Evolutionary conservation across 2,329 filamentous ascomycete species (phyloP), one percentile per base, ranked within the genome.

Genomic region (Alternaria arbusti): DNA sequence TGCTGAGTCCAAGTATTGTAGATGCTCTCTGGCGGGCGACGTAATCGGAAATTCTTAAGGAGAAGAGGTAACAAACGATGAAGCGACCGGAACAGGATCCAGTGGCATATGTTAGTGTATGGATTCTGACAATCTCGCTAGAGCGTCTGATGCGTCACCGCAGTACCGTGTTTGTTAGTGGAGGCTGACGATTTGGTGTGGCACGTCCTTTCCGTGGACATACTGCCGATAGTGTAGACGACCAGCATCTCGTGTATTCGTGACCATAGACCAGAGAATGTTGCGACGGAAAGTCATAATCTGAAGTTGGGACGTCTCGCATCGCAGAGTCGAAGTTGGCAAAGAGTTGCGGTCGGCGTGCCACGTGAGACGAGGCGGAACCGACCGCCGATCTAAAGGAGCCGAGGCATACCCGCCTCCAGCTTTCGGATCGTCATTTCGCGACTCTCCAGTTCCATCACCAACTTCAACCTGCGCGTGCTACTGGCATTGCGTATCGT

Each of bases 391-490:
- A 64, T 32, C 40, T 25, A 43, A 55, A 55, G 57, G 58, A 65
- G 63, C 61, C 66, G 64, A 61, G 66, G 68, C 68, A 65, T 64
- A 59, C 63, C 63, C 61, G 62, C 58, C 64, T 64, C 61, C 65
- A 60, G 52, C 61, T 54, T 59, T 66, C 60, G 59, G 49, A 60
- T 65, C 57, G 63, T 59, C 59, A 59, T 62, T 43, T 64, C 62
- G 61, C 69, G 60, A 63, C 64, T 59, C 55, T 61, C 63, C 49
- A 63, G 54, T 54, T 63, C 54, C 58, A 50, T 63, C 59, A 57
- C 49, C 60, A 60, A 40, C 43, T 32, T 26, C 36, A 22, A 13
- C 32, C 50, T 56, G 61, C 68, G 61, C 59, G 70, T 68, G 65
- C 49, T 60, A 40, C 57, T 54, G 45, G 63, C 55, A 54, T 65